Percentiles rank a stretch among this genome's conserved stretches.
Evolutionary conservation across 176 grass and related monocot species (phyloP).

Genomic region (Aechmea fasciata): DNA sequence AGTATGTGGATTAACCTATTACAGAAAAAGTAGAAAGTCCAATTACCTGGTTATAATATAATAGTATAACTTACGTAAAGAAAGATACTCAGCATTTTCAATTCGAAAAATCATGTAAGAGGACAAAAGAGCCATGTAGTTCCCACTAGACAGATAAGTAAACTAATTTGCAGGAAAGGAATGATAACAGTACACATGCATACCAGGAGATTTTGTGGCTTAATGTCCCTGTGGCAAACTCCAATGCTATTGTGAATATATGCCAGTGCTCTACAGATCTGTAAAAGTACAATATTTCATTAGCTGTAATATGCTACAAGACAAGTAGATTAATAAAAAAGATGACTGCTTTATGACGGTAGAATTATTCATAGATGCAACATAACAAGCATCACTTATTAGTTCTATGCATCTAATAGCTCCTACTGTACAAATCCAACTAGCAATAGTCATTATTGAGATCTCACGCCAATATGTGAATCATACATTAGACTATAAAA

Average conservation of each 20-base stretch:
- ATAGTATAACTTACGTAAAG: not conserved
- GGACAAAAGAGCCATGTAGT: not conserved
- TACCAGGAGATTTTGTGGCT: conserved; percentile 84
- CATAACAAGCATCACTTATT: not conserved
- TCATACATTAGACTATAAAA: not conserved
- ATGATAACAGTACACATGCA: not conserved
- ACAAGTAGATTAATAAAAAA: not conserved
- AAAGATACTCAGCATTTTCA: not conserved
- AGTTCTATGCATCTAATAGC: not conserved
- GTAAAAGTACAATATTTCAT: conserved; percentile 1
- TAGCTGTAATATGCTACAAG: not conserved
- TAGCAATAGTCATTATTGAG: not conserved
- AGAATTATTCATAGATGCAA: not conserved
- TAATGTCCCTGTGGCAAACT: conserved; percentile 77
- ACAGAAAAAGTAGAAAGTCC: not conserved
- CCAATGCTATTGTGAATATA: conserved; percentile 78
- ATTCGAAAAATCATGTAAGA: not conserved
- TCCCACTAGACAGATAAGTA: not conserved
- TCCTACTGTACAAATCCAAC: not conserved
- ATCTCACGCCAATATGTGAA: not conserved
- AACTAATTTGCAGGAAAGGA: not conserved
- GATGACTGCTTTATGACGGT: not conserved
- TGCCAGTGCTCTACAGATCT: conserved; percentile 72
- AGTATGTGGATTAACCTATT: conserved; percentile 66
- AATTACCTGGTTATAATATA: no score